Conservation (phyloP, 208 protist genomes). For the Crithidia thermophila region DNA sequence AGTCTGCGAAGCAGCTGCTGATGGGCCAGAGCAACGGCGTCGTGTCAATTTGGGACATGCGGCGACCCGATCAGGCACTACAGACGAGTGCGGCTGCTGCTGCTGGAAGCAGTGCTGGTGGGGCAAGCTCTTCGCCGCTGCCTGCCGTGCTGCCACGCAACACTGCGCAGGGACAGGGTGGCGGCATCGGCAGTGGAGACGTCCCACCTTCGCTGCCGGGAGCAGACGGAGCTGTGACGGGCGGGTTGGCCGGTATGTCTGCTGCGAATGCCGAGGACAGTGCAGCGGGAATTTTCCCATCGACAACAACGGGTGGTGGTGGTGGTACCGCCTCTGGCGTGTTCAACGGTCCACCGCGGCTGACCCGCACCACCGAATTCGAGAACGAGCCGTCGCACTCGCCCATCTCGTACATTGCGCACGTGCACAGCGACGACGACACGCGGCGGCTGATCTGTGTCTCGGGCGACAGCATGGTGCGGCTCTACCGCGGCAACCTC, state of each 20-base stretch:
- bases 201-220: no score
- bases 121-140: neutral
- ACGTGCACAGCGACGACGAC: conserved; percentile 72
- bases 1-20: conserved; percentile 52
- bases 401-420: conserved; percentile 62
- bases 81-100: conserved; percentile 15
- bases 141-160: conserved; percentile 10
- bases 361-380: conserved; percentile 39
- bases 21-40: conserved; percentile 84
- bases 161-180: no score
- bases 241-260: no score
- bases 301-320: neutral
- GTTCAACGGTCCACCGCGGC: conserved; percentile 16
- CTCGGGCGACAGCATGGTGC: conserved; percentile 84
- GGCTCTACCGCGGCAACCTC: conserved; percentile 69
- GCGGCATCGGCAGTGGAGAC: no score
- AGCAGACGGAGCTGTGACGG: conserved; percentile 1
- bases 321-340: neutral
- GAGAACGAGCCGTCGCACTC: conserved; percentile 80
- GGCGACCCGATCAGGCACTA: conserved; percentile 56
- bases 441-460: conserved; percentile 71
- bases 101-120: neutral
- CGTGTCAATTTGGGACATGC: conserved; percentile 85
- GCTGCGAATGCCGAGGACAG: no score
- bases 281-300: neutral